phyloP scores from a whole-genome alignment of 805 yeast genomes.

The Hanseniaspora valbyensis region DNA sequence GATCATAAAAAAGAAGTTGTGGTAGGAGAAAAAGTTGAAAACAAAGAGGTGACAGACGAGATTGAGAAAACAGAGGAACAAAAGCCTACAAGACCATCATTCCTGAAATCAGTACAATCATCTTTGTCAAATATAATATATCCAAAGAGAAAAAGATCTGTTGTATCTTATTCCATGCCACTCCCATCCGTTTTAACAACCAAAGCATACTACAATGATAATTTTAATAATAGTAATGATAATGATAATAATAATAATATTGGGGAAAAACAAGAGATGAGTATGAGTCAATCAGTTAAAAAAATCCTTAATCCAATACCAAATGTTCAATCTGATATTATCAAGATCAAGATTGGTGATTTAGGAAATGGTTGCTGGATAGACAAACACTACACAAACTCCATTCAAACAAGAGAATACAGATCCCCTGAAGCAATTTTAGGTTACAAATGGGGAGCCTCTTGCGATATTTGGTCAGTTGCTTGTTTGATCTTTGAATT shows the following conservation, averaged over 20 bases:
- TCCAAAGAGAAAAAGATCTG: constrained; percentile 2
- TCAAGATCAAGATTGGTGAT: constrained; percentile 82
- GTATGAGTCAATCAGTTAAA: constrained; percentile 1
- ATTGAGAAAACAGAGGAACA: too few relatives aligned
- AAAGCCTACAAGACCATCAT: not conserved
- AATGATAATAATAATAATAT: not conserved
- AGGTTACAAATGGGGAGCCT: constrained; percentile 87
- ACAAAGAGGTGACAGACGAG: too few relatives aligned
- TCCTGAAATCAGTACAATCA: constrained; percentile 8
- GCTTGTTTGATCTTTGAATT: constrained; percentile 87
- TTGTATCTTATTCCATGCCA: constrained; percentile 11
- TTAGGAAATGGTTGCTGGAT: constrained; percentile 85
- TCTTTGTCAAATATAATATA: constrained; percentile 2
- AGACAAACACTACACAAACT: constrained; percentile 70
- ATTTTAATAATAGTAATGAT: not conserved
- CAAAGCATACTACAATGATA: not conserved
- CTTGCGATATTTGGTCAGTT: constrained; percentile 91
- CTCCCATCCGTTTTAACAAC: constrained; percentile 8
- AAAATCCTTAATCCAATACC: constrained; percentile 1
- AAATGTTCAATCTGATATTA: constrained; percentile 35
- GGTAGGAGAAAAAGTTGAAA: too few relatives aligned
- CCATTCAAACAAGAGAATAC: constrained; percentile 85
- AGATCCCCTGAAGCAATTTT: constrained; percentile 79
- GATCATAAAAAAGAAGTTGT: too few relatives aligned
- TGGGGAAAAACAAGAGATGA: not conserved